Evolutionary conservation across 1,284 basidiomycete species (phyloP).

Genomic region (Golubevia pallescens): DNA sequence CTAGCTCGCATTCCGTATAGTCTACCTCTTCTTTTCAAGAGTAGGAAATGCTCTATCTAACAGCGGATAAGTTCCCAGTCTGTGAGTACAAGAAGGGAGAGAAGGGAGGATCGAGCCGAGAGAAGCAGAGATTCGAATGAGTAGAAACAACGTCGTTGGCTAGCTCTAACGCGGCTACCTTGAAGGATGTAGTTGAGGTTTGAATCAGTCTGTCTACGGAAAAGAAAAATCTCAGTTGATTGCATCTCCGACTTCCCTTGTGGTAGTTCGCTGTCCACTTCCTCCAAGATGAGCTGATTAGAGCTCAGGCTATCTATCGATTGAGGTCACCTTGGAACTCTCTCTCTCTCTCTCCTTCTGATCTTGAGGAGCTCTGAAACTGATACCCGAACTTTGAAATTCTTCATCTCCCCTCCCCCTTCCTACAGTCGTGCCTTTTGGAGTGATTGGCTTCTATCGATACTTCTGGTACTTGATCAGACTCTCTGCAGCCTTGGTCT

Average conservation of each 20-base stretch:
- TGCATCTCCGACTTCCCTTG: too few relatives aligned
- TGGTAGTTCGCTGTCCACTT: neutral
- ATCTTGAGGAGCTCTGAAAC: slow-evolving; percentile 4
- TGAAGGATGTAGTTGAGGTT: too few relatives aligned
- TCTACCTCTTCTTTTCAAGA: slow-evolving; percentile 53
- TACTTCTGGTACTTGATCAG: slow-evolving; percentile 89
- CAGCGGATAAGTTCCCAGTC: slow-evolving; percentile 78
- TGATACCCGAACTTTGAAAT: neutral
- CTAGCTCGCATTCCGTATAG: neutral
- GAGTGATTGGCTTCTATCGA: slow-evolving; percentile 87
- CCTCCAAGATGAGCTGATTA: neutral
- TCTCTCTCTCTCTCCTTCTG: neutral
- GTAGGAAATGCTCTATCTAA: slow-evolving; percentile 69
- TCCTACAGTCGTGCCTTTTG: slow-evolving; percentile 79
- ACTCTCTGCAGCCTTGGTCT: slow-evolving; percentile 75
- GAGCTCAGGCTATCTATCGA: too few relatives aligned
- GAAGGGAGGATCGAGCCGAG: neutral
- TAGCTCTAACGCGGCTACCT: too few relatives aligned
- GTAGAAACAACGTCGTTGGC: too few relatives aligned
- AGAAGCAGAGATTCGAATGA: neutral
- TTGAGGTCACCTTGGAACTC: too few relatives aligned
- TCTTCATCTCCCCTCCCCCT: slow-evolving; percentile 7
- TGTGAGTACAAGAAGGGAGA: slow-evolving; percentile 69
- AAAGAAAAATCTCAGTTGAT: too few relatives aligned
- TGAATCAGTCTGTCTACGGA: too few relatives aligned